Percentiles rank a stretch among this genome's conserved stretches.
Conservation (phyloP, 441 rosid genomes). For the Capsella rubella region DNA sequence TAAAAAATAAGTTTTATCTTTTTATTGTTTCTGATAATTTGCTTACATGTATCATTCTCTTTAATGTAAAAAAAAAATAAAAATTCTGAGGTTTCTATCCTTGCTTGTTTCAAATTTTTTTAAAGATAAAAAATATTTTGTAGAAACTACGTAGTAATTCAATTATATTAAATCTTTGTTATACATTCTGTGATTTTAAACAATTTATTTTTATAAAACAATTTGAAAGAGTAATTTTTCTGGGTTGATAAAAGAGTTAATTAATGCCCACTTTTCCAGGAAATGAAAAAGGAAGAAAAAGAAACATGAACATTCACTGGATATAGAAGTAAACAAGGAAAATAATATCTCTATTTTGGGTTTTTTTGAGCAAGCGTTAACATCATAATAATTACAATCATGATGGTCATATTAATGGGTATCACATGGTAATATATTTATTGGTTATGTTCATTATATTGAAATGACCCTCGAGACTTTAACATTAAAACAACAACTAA, state of each 20-base stretch:
- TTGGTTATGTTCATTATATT: conserved; percentile 7
- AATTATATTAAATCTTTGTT: no score
- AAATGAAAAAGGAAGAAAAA: neutral
- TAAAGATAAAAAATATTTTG: no score
- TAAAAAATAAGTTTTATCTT: no score
- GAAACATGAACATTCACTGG: neutral
- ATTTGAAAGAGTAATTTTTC: neutral
- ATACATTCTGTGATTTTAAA: no score
- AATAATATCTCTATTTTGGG: conserved; percentile 26
- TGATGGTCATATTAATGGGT: conserved; percentile 30
- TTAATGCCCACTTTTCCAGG: neutral
- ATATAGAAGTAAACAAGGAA: conserved; percentile 31
- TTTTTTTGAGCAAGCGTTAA: neutral
- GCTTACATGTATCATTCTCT: neutral
- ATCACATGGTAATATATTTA: conserved; percentile 29
- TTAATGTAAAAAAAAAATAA: no score
- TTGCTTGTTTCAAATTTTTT: no score
- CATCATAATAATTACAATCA: conserved; percentile 30
- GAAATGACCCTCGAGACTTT: neutral
- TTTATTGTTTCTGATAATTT: no score
- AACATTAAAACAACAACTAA: no score
- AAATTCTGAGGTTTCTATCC: neutral
- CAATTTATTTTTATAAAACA: no score
- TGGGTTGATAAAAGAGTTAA: neutral
- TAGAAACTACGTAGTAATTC: no score